Evolutionary conservation across 495 filamentous ascomycete genomes (phyloP).

Genomic region (Xylaria sp.): DNA sequence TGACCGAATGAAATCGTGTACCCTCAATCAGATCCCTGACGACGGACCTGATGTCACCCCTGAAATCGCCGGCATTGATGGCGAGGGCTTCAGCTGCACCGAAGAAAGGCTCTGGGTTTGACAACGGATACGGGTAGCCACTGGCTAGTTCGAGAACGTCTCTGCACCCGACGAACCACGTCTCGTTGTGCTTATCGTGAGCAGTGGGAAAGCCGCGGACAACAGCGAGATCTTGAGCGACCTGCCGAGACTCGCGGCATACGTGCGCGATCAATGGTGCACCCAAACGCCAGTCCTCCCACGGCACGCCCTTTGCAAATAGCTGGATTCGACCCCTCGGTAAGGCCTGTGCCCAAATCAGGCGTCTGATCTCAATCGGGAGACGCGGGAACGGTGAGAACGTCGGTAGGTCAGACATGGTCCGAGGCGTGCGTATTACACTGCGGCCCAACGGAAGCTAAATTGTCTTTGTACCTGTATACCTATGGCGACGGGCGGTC

Average conservation of each 20-base stretch:
- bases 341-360: constrained; percentile 39
- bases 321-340: constrained; percentile 40
- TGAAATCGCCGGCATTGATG: constrained; percentile 36
- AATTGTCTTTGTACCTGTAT: not conserved
- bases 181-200: constrained; percentile 38
- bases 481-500: not conserved
- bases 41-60: constrained; percentile 34
- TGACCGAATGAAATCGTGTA: constrained; percentile 36
- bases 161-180: constrained; percentile 40
- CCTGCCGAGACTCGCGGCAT: constrained; percentile 37
- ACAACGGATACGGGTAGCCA: constrained; percentile 41
- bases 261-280: constrained; percentile 38
- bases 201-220: constrained; percentile 42
- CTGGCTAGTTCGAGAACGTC: constrained; percentile 41
- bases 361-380: constrained; percentile 39
- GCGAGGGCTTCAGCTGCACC: constrained; percentile 34
- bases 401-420: constrained; percentile 33
- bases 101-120: constrained; percentile 42
- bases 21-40: constrained; percentile 35
- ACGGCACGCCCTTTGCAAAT: constrained; percentile 41
- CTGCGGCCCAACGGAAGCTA: not conserved
- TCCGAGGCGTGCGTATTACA: not conserved
- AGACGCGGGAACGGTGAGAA: constrained; percentile 39
- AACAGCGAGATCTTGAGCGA: constrained; percentile 34
- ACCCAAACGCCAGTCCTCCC: constrained; percentile 41